Evolutionary conservation across 768 basidiomycete species (phyloP).

Genomic region (Trametes meyenii): DNA sequence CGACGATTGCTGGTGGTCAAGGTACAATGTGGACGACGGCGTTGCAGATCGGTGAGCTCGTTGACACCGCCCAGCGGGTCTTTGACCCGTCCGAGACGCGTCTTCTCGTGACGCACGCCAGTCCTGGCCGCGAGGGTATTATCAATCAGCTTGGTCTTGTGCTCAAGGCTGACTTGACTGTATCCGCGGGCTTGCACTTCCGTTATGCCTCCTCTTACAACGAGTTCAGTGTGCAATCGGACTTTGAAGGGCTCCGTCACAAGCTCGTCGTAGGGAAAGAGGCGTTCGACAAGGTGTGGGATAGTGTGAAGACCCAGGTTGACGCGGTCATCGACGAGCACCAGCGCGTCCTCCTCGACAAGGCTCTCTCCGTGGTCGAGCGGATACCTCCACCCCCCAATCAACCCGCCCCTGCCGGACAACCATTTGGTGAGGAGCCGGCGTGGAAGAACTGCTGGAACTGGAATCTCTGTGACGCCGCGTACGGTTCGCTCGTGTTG

Average conservation of each 20-base stretch:
- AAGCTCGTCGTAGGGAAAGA: conserved; percentile 82
- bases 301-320: conserved; percentile 88
- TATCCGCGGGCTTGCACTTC: conserved; percentile 96
- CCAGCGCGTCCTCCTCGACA: conserved; percentile 85
- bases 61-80: conserved; percentile 95
- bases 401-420: conserved; percentile 44
- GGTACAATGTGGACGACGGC: conserved; percentile 99
- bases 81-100: conserved; percentile 94
- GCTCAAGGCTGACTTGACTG: conserved; percentile 91
- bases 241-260: conserved; percentile 84
- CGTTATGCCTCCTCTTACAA: conserved; percentile 96
- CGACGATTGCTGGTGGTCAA: conserved; percentile 97
- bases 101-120: conserved; percentile 88
- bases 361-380: conserved; percentile 83
- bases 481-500: conserved; percentile 85
- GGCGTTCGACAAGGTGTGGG: conserved; percentile 91
- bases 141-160: conserved; percentile 88
- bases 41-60: conserved; percentile 95
- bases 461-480: conserved; percentile 97
- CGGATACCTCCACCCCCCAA: conserved; percentile 66
- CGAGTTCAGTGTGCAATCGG: conserved; percentile 91
- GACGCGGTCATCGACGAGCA: conserved; percentile 90
- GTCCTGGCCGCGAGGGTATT: conserved; percentile 91
- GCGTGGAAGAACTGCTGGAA: conserved; percentile 99
- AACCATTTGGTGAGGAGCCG: conserved; percentile 75